These are phyloP conservation scores for Mycena epipterygia DNA, from an alignment of 768 basidiomycete species.

Conservation along the genomic window DNA sequence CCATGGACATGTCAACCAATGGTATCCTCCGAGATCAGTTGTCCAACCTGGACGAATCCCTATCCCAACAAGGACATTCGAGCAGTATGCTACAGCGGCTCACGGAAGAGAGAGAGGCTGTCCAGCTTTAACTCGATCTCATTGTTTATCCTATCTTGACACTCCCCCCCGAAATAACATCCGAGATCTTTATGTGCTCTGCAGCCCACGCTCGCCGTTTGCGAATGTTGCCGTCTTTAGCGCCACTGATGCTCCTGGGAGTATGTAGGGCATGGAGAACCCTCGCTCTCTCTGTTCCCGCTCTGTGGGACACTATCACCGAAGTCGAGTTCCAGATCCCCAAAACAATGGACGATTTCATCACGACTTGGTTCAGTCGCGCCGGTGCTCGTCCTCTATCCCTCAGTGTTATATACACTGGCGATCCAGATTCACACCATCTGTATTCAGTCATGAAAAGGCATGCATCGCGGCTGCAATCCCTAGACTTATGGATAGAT, in stretches of 20 bases:
- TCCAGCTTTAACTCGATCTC: not conserved
- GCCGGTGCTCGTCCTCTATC: constrained; percentile 19
- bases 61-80: not conserved
- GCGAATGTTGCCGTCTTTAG: not conserved
- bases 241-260: not conserved
- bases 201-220: not conserved
- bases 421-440: not conserved
- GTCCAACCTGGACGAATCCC: not conserved
- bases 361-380: constrained; percentile 23
- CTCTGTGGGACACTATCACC: not conserved
- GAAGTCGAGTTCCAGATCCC: not conserved
- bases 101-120: not conserved
- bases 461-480: constrained; percentile 18
- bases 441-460: not conserved
- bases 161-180: not conserved
- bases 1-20: too few relatives aligned
- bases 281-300: not conserved
- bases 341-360: not conserved
- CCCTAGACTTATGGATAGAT: not conserved
- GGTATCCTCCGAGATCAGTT: not conserved
- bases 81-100: not conserved
- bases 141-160: not conserved
- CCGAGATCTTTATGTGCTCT: not conserved
- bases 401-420: not conserved
- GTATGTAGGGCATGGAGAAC: not conserved